Base-by-base conservation (phyloP, 1,284 basidiomycete species). In the Meira nashicola region DNA sequence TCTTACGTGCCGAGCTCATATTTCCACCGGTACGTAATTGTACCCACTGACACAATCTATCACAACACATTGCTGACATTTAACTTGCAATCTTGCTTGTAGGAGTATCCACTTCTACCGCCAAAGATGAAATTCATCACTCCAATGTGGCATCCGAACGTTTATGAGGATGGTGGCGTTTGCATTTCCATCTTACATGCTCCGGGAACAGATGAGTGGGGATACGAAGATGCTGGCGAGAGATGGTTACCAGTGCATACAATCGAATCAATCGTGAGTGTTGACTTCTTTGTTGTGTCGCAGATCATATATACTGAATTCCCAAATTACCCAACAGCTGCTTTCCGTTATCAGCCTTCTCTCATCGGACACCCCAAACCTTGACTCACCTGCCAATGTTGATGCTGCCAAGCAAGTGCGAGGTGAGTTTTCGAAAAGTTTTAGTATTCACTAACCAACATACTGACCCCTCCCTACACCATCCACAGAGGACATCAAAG, bases 101-200 rank as follows among this genome's bases (percentile, higher is more conserved):
- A 63, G 60, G 76, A 78, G 79, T 98, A 88, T 79, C 94, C 94
- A 17, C 81, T 96, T 55, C 82, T 87, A 40, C 94, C 94, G 17
- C 94, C 94, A 40, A 94, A 90, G 85, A 92, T 98, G 90, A 86
- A 86, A 58, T 98, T 98, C 79, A 84, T 89, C 65, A 92, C 92
- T 5, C 86, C 87, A 62, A 97, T 98, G 93, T 97, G 94, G 94
- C 94, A 98, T 81, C 94, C 95, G 12, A 98, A 96, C 80, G 90
- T 79, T 50, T 98, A 97, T 77, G 75, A 86, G 19, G 88, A 91
- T 79, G 92, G 92, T 23, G 85, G 84, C 46, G 90, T 97, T 56
- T 98, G 94, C 81, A 90, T 98, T 62, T 97, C 94, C 41, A 97
- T 98, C 74, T 82, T 98, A 70, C 94, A 99, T 76, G 86, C 90